These are phyloP conservation scores for Escallonia herrerae DNA, from an alignment of 129 eudicot species.

Conservation along the genomic window DNA sequence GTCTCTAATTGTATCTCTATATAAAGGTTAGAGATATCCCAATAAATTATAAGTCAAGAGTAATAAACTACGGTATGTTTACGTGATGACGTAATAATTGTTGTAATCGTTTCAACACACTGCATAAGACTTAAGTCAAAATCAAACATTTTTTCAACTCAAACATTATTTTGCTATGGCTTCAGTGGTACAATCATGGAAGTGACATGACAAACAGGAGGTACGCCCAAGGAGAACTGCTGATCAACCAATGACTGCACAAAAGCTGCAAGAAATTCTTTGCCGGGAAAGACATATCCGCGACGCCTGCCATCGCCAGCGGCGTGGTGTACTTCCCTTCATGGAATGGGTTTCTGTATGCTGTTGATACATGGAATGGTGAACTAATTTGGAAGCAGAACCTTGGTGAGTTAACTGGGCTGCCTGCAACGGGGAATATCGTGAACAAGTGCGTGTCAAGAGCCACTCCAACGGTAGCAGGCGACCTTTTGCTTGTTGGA, in stretches of 20 bases:
- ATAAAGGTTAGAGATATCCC: too few species aligned
- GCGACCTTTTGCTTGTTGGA: slow-evolving; percentile 34
- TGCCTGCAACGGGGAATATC: slow-evolving; percentile 14
- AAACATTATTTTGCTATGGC: neutral
- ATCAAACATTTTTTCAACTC: too few species aligned
- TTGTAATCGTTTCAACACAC: too few species aligned
- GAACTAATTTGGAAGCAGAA: slow-evolving; percentile 48
- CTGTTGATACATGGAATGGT: slow-evolving; percentile 45
- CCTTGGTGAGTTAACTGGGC: slow-evolving; percentile 36
- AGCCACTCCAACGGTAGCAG: slow-evolving; percentile 47
- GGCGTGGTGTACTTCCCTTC: slow-evolving; percentile 43
- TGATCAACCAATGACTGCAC: slow-evolving; percentile 36
- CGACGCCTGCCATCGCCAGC: slow-evolving; percentile 52
- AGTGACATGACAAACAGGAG: slow-evolving; percentile 42
- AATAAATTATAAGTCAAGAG: too few species aligned
- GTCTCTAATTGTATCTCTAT: too few species aligned
- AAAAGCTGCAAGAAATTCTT: slow-evolving; percentile 26
- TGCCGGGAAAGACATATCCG: slow-evolving; percentile 44
- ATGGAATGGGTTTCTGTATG: slow-evolving; percentile 64
- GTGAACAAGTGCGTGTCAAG: slow-evolving; percentile 34
- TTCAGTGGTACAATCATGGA: slow-evolving; percentile 54
- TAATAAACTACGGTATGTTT: too few species aligned
- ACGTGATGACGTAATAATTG: too few species aligned
- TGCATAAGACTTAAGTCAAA: too few species aligned
- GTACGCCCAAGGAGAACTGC: slow-evolving; percentile 32